A percentile compares a stretch with the other conserved stretches of the same genome.
Conservation (phyloP, 148 eudicot species). For the Camellia granthamiana region DNA sequence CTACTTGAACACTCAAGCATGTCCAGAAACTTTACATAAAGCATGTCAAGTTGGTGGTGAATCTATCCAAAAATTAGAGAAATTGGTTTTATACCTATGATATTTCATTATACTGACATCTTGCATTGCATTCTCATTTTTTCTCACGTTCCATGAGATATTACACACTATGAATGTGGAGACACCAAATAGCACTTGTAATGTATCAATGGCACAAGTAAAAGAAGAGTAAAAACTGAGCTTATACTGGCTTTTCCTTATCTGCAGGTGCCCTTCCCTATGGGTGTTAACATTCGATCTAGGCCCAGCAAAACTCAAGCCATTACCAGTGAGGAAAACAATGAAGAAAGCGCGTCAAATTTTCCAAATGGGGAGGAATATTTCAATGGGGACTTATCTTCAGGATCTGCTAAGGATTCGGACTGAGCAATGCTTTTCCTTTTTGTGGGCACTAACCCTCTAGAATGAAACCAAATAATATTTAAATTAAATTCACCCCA, state of each 20-base stretch:
- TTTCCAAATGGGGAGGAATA: constrained; percentile 43
- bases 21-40: constrained; percentile 5
- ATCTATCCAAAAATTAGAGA: neutral
- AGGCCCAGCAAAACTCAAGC: constrained; percentile 48
- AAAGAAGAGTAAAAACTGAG: neutral
- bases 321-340: constrained; percentile 45
- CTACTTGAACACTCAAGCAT: neutral
- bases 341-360: constrained; percentile 37
- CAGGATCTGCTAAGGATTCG: constrained; percentile 49
- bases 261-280: constrained; percentile 81
- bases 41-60: neutral
- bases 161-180: neutral
- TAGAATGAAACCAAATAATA: neutral
- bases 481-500: constrained; percentile 14
- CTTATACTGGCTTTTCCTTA: neutral
- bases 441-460: constrained; percentile 32
- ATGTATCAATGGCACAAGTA: neutral
- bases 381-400: constrained; percentile 44
- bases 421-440: constrained; percentile 38
- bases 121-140: neutral
- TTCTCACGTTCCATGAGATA: neutral
- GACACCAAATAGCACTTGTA: neutral
- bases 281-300: constrained; percentile 60
- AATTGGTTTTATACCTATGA: constrained; percentile 2
- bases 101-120: neutral